Conservation (phyloP, 768 basidiomycete species). For the Holtermanniella nyarrowii region DNA sequence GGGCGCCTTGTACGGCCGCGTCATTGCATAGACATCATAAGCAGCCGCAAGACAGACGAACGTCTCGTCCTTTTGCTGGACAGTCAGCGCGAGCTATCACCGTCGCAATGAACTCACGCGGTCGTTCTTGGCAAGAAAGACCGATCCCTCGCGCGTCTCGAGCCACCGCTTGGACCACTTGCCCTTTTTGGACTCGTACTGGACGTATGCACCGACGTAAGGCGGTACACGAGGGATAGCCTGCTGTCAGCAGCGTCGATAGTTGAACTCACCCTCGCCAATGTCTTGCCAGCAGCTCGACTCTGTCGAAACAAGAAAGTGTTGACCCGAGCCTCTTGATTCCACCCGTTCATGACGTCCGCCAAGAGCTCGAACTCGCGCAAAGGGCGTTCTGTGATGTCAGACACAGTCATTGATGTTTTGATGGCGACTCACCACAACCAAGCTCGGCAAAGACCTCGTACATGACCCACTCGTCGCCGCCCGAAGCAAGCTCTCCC, state of each 20-base stretch:
- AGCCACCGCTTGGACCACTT: slow-evolving; percentile 95
- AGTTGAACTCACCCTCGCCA: slow-evolving; percentile 19
- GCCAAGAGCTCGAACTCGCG: slow-evolving; percentile 73
- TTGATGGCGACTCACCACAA: slow-evolving; percentile 54
- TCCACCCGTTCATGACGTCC: slow-evolving; percentile 77
- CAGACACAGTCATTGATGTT: slow-evolving; percentile 1
- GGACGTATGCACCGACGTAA: slow-evolving; percentile 55
- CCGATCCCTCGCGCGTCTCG: slow-evolving; percentile 68
- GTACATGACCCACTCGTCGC: slow-evolving; percentile 69
- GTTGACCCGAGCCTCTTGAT: slow-evolving; percentile 69
- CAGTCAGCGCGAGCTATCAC: slow-evolving; percentile 3
- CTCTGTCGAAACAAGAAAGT: slow-evolving; percentile 69
- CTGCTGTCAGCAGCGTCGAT: slow-evolving; percentile 29
- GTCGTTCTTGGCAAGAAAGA: slow-evolving; percentile 84
- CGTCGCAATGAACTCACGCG: slow-evolving; percentile 48
- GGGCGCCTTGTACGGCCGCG: slow-evolving; percentile 64
- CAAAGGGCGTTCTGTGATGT: slow-evolving; percentile 67
- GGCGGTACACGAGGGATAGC: slow-evolving; percentile 44
- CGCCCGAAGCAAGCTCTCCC: slow-evolving; percentile 54
- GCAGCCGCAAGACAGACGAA: slow-evolving; percentile 75
- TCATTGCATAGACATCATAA: slow-evolving; percentile 78
- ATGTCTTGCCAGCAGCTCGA: slow-evolving; percentile 51
- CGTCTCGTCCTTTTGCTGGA: slow-evolving; percentile 71
- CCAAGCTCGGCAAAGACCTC: slow-evolving; percentile 86
- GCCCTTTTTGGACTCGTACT: slow-evolving; percentile 81